A percentile compares a stretch with the other conserved stretches of the same genome.
Conservation (phyloP, 305 asterid species). For the Euphrasia arctica region DNA sequence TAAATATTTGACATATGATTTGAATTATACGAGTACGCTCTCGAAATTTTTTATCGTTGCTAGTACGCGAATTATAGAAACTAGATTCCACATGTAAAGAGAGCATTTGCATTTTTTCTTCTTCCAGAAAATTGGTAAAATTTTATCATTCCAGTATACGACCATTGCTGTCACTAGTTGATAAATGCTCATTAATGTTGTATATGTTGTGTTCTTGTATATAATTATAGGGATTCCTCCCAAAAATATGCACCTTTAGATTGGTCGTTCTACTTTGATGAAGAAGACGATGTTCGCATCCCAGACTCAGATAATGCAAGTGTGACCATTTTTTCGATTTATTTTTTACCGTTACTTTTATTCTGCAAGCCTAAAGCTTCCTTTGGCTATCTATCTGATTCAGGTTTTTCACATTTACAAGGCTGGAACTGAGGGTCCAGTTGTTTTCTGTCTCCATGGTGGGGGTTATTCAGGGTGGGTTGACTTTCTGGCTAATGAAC, state of each 20-base stretch:
- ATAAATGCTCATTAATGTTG: background rate
- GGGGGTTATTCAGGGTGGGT: conserved; percentile 96
- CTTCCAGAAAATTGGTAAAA: conserved; percentile 8
- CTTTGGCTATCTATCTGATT: conserved; percentile 28
- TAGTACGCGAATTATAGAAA: background rate
- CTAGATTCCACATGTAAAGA: background rate
- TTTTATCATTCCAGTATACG: conserved; percentile 2
- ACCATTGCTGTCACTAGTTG: background rate
- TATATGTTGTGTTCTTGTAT: conserved; percentile 18
- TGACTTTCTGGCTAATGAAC: conserved; percentile 18
- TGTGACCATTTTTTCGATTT: conserved; percentile 26
- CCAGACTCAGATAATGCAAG: conserved; percentile 75
- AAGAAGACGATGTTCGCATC: conserved; percentile 73
- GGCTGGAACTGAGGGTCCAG: conserved; percentile 91
- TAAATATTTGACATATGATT: too few relatives aligned
- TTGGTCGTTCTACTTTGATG: conserved; percentile 73
- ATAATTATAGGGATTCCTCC: conserved; percentile 51
- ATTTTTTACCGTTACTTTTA: conserved; percentile 8
- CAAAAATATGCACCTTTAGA: conserved; percentile 76
- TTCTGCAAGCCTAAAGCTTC: conserved; percentile 24
- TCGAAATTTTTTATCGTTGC: background rate
- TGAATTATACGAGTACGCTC: background rate
- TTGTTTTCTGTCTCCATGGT: conserved; percentile 90
- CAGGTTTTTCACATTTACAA: conserved; percentile 87
- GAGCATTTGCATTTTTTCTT: background rate